Conservation (phyloP, 1,284 basidiomycete species). For the Pulveroboletus sp. region DNA sequence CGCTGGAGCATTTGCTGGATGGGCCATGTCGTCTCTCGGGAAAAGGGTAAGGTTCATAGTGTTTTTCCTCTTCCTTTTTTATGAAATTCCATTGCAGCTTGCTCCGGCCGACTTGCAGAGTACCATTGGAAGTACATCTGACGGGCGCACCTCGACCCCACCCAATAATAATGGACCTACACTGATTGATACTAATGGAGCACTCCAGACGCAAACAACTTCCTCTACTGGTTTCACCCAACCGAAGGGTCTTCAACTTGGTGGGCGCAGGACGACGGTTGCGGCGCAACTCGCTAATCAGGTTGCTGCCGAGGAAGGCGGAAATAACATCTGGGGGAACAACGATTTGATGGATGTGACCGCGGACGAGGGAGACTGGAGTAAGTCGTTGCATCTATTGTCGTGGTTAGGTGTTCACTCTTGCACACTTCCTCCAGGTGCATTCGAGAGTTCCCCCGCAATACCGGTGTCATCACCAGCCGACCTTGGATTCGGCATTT, state of each 20-base stretch:
- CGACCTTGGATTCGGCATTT: conserved; percentile 26
- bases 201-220: conserved; percentile 15
- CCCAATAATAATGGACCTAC: conserved; percentile 17
- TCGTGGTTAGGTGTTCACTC: neutral
- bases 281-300: conserved; percentile 62
- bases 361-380: conserved; percentile 91
- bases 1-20: conserved; percentile 87
- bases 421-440: conserved; percentile 47
- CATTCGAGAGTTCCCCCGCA: conserved; percentile 76
- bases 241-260: conserved; percentile 71
- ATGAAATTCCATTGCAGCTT: conserved; percentile 45
- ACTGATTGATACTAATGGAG: conserved; percentile 13
- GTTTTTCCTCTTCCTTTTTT: neutral
- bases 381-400: conserved; percentile 44
- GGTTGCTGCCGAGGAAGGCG: conserved; percentile 48
- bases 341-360: conserved; percentile 89
- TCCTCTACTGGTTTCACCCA: conserved; percentile 20
- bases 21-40: conserved; percentile 88
- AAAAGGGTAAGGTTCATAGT: conserved; percentile 55
- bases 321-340: conserved; percentile 63
- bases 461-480: conserved; percentile 28
- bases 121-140: conserved; percentile 48
- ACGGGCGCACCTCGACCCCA: conserved; percentile 43
- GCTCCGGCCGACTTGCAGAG: conserved; percentile 72
- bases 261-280: conserved; percentile 51